Evolutionary conservation across 2,329 filamentous ascomycete genomes (phyloP), one percentile per base, ranked within the genome.

Genomic region (Fusarium torreyae): DNA sequence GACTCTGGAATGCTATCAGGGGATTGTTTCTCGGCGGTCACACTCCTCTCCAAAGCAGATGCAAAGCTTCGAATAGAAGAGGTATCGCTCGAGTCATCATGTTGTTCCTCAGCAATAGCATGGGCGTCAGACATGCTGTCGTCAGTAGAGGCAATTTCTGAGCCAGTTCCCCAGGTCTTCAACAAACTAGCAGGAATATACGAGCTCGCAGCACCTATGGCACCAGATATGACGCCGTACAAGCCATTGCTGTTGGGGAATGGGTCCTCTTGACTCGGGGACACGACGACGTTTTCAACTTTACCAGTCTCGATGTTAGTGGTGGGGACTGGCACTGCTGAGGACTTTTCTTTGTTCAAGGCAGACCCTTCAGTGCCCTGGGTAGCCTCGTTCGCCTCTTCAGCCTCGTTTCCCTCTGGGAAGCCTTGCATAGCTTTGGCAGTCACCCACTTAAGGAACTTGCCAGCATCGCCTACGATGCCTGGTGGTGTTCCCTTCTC

Each of bases 401-500:
- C 54, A 63, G 39, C 31, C 24, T 66, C 61, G 20, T 52, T 64
- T 59, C 28, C 70, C 57, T 55, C 77, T 62, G 71, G 65, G 22
- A 82, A 78, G 7, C 79, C 79, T 6, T 80, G 76, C 15, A 77
- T 69, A 11, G 77, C 76, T 63, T 81, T 83, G 6, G 82, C 76
- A 9, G 81, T 81, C 31, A 87, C 74, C 94, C 94, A 97, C 59
- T 94, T 88, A 15, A 96, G 77, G 71, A 97, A 97, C 78, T 94
- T 96, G 54, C 87, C 86, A 0, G 94, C 92, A 77, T 97, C 94
- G 42, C 85, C 85, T 26, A 93, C 87, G 72, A 97, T 96, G 36
- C 92, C 92, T 13, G 86, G 89, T 0, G 94, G 94, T 0, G 94
- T 97, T 31, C 92, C 93, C 76, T 93, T 90, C 74, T 97, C 94